These are phyloP conservation scores for Castanea sativa DNA, from an alignment of 306 rosid genomes.

Conservation along the genomic window DNA sequence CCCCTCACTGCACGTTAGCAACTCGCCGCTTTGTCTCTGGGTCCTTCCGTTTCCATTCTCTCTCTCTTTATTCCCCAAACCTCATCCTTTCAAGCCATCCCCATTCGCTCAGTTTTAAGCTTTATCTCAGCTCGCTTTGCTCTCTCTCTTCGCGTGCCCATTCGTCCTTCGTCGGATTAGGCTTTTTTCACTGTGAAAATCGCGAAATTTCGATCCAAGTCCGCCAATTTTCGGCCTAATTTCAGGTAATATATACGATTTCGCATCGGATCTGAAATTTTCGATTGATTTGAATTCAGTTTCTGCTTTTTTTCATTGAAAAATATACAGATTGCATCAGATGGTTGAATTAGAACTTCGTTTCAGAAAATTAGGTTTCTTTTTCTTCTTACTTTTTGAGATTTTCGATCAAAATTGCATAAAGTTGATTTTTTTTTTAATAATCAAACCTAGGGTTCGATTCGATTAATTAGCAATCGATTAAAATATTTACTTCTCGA, in stretches of 20 bases:
- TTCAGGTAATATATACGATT: background rate
- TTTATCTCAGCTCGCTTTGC: slow-evolving; percentile 6
- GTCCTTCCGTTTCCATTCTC: slow-evolving; percentile 20
- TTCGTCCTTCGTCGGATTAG: background rate
- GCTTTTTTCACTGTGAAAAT: background rate
- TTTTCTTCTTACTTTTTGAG: background rate
- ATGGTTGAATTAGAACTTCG: background rate
- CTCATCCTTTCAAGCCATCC: background rate
- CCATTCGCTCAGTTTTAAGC: background rate
- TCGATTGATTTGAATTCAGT: background rate
- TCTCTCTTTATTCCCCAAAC: slow-evolving; percentile 11
- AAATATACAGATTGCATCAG: background rate
- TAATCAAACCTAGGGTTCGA: background rate
- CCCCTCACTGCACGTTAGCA: slow-evolving; percentile 14
- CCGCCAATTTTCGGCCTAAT: slow-evolving; percentile 4
- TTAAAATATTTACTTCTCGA: background rate
- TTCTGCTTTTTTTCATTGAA: background rate
- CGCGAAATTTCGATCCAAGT: background rate
- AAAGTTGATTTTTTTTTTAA: background rate
- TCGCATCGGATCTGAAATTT: background rate
- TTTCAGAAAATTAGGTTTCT: background rate
- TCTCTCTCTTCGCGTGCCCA: background rate
- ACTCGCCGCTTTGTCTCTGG: background rate
- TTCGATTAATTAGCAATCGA: background rate
- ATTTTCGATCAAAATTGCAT: background rate